Base-by-base conservation (phyloP, 2,329 filamentous ascomycete genomes). In the Aspergillus vadensis region DNA sequence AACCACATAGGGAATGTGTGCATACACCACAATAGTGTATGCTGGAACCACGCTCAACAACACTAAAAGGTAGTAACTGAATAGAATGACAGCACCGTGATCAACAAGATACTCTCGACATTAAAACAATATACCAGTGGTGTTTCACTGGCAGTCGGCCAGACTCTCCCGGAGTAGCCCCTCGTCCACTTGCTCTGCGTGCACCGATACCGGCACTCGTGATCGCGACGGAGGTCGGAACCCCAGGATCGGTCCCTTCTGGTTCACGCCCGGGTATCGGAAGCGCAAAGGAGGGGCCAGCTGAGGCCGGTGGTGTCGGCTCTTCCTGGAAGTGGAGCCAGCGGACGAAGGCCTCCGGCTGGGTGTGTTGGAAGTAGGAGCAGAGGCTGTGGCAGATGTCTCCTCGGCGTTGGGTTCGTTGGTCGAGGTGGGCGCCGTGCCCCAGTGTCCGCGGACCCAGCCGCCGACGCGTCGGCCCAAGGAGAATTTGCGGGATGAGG, bases 261-360 rank as follows among this genome's bases (percentile, higher is more conserved):
- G 91, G 69, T 95, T 95, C 71, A 95, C 91, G 0, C 91, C 91
- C 1, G 90, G 85, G 4, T 84, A 77, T 47, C 91, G 82, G 47
- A 74, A 75, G 14, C 66, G 62, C 47, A 70, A 58, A 17, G 38
- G 43, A 8, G 63, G 55, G 27, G 23, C 44, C 4, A 49, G 32
- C 15, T 64, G 58, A 38, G 59, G 36, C 23, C 48, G 56, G 15
- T 54, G 56, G 21, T 54, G 44, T 32, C 58, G 61, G 19, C 49
- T 60, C 54, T 55, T 59, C 12, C 75, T 78, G 86, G 85, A 48
- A 90, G 86, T 1, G 83, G 80, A 48, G 90, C 86, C 1, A 83
- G 80, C 0, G 87, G 88, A 1, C 82, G 79, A 70, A 90, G 88
- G 67, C 91, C 91, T 72, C 90, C 88, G 0, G 5, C 59, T 60